Base-by-base conservation (phyloP, 768 basidiomycete genomes). In the Suillus decipiens region DNA sequence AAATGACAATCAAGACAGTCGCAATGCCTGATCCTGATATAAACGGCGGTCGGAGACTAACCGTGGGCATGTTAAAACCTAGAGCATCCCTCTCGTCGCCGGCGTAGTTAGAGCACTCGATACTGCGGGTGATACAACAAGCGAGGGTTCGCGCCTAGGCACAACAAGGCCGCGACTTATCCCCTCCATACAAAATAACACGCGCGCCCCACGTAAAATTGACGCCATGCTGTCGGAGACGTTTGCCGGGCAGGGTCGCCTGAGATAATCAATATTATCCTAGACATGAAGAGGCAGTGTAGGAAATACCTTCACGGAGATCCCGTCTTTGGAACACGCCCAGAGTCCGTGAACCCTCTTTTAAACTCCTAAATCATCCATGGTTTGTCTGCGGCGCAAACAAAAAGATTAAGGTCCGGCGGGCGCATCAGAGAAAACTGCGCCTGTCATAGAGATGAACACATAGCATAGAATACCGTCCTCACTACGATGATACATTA, bases 401-500 rank as follows among this genome's bases (percentile, higher is more conserved):
- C 89, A 77, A 95, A 93, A 95, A 19, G 89, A 73, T 94, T 90
- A 19, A 95, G 80, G 75, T 94, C 91, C 22, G 90, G 90, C 74
- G 94, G 92, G 36, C 15, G 89, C 93, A 71, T 92, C 91, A 70
- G 87, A 89, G 77, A 92, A 83, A 10, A 89, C 85, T 33, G 90
- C 84, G 43, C 90, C 85, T 43, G 87, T 82, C 5, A 92, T 93
- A 60, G 87, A 78, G 66, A 87, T 88, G 5, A 82, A 24, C 84
- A 76, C 91, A 95, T 94, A 6, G 90, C 83, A 63, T 95, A 89
- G 61, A 94, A 80, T 62, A 95, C 85, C 90, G 90, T 19, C 87
- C 85, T n/a, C 93, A 90, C 86, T 89, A 41, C 56, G 28, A 57
- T 42, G 37, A 57, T 57, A 57, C 24, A 57, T 57, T 41, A 57